Conservation (phyloP, 2,329 filamentous ascomycete species). For the Fusarium sp. region DNA sequence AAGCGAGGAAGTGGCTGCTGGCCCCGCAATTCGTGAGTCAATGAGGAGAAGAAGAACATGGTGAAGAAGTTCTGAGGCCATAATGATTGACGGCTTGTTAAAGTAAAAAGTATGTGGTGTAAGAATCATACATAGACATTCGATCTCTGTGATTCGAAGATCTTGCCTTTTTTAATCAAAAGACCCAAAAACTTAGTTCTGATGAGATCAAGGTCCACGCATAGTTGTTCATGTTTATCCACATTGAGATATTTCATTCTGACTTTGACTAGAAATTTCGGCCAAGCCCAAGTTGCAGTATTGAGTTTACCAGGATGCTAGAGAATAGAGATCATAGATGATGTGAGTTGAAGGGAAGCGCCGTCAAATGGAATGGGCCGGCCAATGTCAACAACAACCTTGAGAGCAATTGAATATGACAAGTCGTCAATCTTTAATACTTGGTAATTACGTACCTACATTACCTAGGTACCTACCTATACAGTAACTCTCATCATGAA, state of each 20-base stretch:
- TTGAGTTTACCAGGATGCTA: neutral
- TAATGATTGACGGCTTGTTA: neutral
- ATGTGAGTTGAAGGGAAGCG: neutral
- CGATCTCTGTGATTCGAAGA: neutral
- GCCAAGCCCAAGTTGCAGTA: neutral
- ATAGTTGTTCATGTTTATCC: too few relatives aligned
- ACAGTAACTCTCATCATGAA: neutral
- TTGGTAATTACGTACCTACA: neutral
- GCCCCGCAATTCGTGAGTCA: constrained; percentile 9
- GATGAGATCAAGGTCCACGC: neutral
- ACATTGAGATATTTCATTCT: neutral
- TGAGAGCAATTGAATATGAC: neutral
- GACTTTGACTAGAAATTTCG: neutral
- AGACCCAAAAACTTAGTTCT: neutral
- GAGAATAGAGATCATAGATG: neutral
- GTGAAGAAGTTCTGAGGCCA: neutral
- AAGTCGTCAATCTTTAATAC: neutral
- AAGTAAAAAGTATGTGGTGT: neutral
- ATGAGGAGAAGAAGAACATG: neutral
- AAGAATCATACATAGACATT: neutral
- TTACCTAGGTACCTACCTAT: neutral
- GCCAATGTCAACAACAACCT: neutral
- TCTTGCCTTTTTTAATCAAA: neutral
- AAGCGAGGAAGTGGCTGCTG: constrained; percentile 3
- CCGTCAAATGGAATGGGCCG: neutral